These are phyloP conservation scores for Ceratocystis harringtonii DNA, from an alignment of 2,329 filamentous ascomycete species.

Conservation along the genomic window DNA sequence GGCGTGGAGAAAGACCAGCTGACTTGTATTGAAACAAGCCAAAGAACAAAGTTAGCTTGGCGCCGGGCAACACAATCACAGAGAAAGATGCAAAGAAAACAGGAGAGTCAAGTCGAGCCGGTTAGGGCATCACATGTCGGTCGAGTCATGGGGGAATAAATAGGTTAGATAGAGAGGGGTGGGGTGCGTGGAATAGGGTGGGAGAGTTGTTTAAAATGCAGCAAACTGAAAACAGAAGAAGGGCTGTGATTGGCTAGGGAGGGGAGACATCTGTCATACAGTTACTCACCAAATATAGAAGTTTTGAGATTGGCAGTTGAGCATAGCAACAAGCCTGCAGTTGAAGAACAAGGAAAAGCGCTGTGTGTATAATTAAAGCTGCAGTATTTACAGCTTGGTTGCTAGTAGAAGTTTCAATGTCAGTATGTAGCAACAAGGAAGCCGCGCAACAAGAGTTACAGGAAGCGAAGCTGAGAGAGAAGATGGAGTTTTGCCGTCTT, in stretches of 20 bases:
- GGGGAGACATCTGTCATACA: neutral
- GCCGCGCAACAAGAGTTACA: too few relatives aligned
- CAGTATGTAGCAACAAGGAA: too few relatives aligned
- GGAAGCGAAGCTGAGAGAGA: too few relatives aligned
- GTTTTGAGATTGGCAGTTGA: neutral
- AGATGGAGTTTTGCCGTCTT: too few relatives aligned
- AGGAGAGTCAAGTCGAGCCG: too few relatives aligned
- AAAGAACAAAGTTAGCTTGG: too few relatives aligned
- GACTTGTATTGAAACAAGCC: too few relatives aligned
- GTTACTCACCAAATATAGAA: slow-evolving; percentile 11
- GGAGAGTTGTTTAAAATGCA: neutral
- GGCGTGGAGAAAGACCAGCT: too few relatives aligned
- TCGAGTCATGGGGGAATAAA: neutral
- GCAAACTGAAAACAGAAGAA: neutral
- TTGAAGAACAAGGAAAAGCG: neutral
- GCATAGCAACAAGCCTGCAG: neutral
- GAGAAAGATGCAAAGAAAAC: neutral
- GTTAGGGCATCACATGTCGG: neutral
- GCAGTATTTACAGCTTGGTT: too few relatives aligned
- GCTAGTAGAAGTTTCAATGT: too few relatives aligned
- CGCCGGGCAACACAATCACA: too few relatives aligned
- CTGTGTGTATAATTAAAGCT: neutral
- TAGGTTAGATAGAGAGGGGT: neutral
- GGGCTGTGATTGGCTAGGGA: neutral
- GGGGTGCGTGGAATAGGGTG: neutral